Evolutionary conservation across 768 basidiomycete genomes (phyloP).

Genomic region (Auriscalpium orientale): DNA sequence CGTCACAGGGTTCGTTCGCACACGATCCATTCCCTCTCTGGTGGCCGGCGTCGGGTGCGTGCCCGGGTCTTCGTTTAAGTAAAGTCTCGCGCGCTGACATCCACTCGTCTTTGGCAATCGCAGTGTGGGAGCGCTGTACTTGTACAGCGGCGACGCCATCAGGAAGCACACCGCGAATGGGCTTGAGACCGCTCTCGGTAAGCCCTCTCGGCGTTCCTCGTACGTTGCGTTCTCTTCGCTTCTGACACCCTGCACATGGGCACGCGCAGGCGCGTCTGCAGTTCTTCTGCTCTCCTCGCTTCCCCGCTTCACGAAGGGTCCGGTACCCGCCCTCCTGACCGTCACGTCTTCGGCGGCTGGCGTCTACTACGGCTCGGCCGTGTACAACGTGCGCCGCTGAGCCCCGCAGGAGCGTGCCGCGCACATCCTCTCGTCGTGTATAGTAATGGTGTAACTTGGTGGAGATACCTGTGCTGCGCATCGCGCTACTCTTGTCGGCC

Average conservation of each 20-base stretch:
- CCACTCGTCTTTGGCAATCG: not conserved
- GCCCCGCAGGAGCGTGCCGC: not conserved
- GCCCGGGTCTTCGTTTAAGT: too few relatives aligned
- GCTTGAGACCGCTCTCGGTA: constrained; percentile 71
- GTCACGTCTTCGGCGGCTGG: constrained; percentile 51
- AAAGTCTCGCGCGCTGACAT: not conserved
- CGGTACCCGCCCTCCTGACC: constrained; percentile 54
- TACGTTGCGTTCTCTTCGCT: not conserved
- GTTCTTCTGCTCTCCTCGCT: constrained; percentile 64
- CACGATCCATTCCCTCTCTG: constrained; percentile 73
- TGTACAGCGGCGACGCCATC: constrained; percentile 73
- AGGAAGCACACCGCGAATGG: constrained; percentile 66
- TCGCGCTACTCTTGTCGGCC: too few relatives aligned
- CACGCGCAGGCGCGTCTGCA: constrained; percentile 55
- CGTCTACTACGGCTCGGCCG: constrained; percentile 47
- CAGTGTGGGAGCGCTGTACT: constrained; percentile 72
- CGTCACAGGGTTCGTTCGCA: constrained; percentile 60
- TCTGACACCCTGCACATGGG: too few relatives aligned
- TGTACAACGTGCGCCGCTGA: constrained; percentile 11
- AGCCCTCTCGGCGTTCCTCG: constrained; percentile 5
- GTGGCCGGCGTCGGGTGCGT: constrained; percentile 75
- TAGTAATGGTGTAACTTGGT: not conserved
- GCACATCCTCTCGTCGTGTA: not conserved
- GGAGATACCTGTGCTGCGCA: too few relatives aligned
- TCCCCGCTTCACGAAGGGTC: constrained; percentile 62